These are phyloP conservation scores for Eucalyptus viminalis DNA, from an alignment of 345 rosid species.

Conservation along the genomic window DNA sequence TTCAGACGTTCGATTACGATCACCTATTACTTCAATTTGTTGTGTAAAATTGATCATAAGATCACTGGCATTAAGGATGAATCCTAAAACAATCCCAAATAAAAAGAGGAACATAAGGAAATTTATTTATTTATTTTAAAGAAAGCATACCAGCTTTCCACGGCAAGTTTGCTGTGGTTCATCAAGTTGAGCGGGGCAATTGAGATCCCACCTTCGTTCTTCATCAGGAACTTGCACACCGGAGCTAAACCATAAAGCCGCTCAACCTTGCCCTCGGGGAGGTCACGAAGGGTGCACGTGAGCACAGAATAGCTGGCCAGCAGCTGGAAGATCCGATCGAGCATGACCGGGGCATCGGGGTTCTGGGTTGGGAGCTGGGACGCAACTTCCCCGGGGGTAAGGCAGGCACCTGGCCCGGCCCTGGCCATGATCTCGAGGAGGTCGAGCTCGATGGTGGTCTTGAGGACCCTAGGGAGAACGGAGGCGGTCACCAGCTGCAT, in stretches of 20 bases:
- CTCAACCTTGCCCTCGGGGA: slow-evolving; percentile 34
- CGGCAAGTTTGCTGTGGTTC: slow-evolving; percentile 76
- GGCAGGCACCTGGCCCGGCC: slow-evolving; percentile 27
- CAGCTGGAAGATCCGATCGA: slow-evolving; percentile 67
- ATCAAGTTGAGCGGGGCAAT: slow-evolving; percentile 51
- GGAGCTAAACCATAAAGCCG: slow-evolving; percentile 63
- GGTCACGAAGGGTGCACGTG: slow-evolving; percentile 25
- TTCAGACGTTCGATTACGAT: not conserved
- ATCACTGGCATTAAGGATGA: not conserved
- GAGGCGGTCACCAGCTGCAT: slow-evolving; percentile 64
- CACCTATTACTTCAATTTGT: not conserved
- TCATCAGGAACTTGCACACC: slow-evolving; percentile 74
- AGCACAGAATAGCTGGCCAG: slow-evolving; percentile 60
- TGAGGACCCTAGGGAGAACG: slow-evolving; percentile 74
- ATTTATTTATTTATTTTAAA: not conserved
- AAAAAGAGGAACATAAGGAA: not conserved
- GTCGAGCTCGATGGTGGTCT: slow-evolving; percentile 72
- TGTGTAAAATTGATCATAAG: not conserved
- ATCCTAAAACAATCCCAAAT: not conserved
- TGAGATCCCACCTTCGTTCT: slow-evolving; percentile 78
- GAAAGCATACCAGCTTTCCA: slow-evolving; percentile 72
- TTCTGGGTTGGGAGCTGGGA: slow-evolving; percentile 58
- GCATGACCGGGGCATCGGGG: slow-evolving; percentile 66
- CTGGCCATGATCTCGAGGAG: slow-evolving; percentile 73
- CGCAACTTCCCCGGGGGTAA: slow-evolving; percentile 60